A percentile compares a stretch with the other conserved stretches of the same genome.
Evolutionary conservation across 345 rosid species (phyloP).

Genomic region (Eucalyptus melliodora): DNA sequence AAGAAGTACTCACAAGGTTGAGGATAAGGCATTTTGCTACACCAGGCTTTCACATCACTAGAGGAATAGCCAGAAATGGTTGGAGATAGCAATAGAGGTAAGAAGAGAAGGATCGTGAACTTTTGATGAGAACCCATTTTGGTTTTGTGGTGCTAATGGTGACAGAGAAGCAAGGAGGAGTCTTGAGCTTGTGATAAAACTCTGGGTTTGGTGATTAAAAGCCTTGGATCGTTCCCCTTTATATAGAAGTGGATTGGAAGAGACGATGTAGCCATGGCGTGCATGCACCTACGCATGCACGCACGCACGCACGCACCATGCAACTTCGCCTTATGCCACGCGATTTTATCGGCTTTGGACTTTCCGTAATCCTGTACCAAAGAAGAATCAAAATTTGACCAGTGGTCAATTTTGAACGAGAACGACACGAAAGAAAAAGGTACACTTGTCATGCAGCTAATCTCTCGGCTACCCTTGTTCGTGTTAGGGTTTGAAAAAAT

Average conservation of each 20-base stretch:
- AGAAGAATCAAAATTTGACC: not conserved
- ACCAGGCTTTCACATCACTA: not conserved
- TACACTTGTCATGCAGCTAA: not conserved
- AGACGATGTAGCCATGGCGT: not conserved
- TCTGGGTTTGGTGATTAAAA: not conserved
- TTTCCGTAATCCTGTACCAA: not conserved
- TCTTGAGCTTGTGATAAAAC: not conserved
- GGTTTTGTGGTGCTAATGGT: no score
- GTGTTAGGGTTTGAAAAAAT: not conserved
- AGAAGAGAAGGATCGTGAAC: not conserved
- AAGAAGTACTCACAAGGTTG: conserved; percentile 18
- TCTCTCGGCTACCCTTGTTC: not conserved
- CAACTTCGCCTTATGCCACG: not conserved
- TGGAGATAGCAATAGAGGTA: not conserved
- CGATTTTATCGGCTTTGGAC: not conserved
- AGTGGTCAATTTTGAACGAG: not conserved
- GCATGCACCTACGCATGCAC: not conserved
- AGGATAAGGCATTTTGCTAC: conserved; percentile 8
- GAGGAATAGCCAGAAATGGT: conserved; percentile 5
- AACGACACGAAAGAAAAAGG: not conserved
- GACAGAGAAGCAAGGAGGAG: not conserved
- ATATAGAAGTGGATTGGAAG: not conserved
- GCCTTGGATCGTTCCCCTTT: not conserved
- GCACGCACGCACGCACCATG: not conserved
- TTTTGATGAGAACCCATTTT: no score